Evolutionary conservation across 495 filamentous ascomycete genomes (phyloP).

Genomic region (Hypoxylon cercidicola): DNA sequence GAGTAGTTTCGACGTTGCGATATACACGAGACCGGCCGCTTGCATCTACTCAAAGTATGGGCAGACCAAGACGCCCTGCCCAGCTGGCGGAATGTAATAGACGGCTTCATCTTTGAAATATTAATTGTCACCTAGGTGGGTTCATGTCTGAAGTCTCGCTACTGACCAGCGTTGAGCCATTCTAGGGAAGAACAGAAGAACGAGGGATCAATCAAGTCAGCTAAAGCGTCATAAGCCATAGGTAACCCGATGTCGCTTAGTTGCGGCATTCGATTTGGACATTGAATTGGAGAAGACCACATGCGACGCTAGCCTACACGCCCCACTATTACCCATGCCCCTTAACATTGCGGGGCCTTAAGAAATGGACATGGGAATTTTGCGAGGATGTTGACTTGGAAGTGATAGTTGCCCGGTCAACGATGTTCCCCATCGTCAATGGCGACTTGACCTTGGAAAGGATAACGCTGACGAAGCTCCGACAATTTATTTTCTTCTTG

Average conservation of each 20-base stretch:
- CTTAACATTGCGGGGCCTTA: background rate
- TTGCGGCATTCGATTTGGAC: slow-evolving; percentile 41
- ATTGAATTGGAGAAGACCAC: slow-evolving; percentile 7
- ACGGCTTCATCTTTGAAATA: slow-evolving; percentile 28
- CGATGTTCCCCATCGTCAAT: slow-evolving; percentile 41
- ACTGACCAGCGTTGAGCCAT: background rate
- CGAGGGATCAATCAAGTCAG: slow-evolving; percentile 21
- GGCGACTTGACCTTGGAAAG: slow-evolving; percentile 8
- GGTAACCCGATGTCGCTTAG: slow-evolving; percentile 40
- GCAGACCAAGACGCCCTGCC: slow-evolving; percentile 25
- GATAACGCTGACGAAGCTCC: slow-evolving; percentile 6
- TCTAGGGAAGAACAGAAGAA: slow-evolving; percentile 14
- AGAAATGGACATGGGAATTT: background rate
- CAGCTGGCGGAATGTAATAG: slow-evolving; percentile 32
- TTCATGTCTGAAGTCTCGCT: slow-evolving; percentile 26
- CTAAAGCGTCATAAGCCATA: slow-evolving; percentile 32
- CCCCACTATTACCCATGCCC: slow-evolving; percentile 4
- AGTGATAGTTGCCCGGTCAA: slow-evolving; percentile 55
- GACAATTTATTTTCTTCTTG: slow-evolving; percentile 21
- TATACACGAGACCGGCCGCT: slow-evolving; percentile 4
- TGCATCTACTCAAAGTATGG: slow-evolving; percentile 11
- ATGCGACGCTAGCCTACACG: slow-evolving; percentile 13
- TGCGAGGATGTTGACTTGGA: slow-evolving; percentile 30
- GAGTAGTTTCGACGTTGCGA: slow-evolving; percentile 49
- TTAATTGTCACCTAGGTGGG: slow-evolving; percentile 17